Percentiles rank a stretch among this genome's conserved stretches.
Conservation (phyloP, 1,139 yeast genomes). For the Scheffersomyces illinoinensis region DNA sequence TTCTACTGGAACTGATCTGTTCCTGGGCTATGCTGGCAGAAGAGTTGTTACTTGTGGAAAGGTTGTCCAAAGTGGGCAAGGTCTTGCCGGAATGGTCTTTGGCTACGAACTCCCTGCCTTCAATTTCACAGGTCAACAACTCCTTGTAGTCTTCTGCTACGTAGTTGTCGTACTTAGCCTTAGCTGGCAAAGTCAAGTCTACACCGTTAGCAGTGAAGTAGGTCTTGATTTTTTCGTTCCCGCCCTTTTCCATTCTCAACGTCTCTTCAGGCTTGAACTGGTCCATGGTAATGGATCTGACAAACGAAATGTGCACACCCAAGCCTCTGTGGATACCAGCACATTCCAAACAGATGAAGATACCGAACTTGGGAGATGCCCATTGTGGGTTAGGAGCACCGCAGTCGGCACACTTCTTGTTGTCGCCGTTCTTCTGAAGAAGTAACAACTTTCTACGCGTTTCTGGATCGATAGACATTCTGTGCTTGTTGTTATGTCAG, state of each 20-base stretch:
- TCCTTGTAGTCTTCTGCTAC: conserved; percentile 95
- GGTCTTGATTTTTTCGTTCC: conserved; percentile 72
- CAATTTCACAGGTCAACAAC: conserved; percentile 70
- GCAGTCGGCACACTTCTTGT: conserved; percentile 93
- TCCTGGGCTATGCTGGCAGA: conserved; percentile 26
- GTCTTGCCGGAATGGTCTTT: conserved; percentile 60
- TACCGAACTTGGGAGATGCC: conserved; percentile 98
- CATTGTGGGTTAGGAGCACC: conserved; percentile 96
- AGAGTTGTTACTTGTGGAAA: conserved; percentile 7
- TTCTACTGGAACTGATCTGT: conserved; percentile 44
- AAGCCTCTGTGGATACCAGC: conserved; percentile 95
- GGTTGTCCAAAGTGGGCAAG: conserved; percentile 32
- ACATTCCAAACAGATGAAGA: conserved; percentile 94
- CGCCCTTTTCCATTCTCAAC: conserved; percentile 91
- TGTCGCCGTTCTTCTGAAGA: conserved; percentile 77
- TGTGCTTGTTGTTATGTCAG: background rate
- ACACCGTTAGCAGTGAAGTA: conserved; percentile 78
- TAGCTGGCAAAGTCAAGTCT: conserved; percentile 62
- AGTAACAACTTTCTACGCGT: conserved; percentile 79
- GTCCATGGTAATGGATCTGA: conserved; percentile 95
- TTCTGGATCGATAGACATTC: conserved; percentile 84
- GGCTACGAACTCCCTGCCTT: conserved; percentile 70
- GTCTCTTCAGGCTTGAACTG: conserved; percentile 93
- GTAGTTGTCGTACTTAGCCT: conserved; percentile 77
- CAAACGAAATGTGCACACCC: conserved; percentile 97